Evolutionary conservation across 129 eudicot genomes (phyloP), one percentile per base, ranked within the genome.

Genomic region (Rutidosis leptorrhynchoides): DNA sequence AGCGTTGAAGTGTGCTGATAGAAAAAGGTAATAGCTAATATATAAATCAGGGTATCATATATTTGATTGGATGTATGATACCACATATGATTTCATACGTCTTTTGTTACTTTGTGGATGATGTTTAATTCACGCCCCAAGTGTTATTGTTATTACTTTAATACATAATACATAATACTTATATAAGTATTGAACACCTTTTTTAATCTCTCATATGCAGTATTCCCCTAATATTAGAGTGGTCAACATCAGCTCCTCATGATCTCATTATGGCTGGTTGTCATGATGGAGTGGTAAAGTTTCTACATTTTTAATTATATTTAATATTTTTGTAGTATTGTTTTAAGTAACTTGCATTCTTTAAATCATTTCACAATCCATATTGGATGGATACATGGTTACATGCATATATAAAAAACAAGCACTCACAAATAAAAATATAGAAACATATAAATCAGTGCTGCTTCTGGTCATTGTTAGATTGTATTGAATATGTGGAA

Each of bases 241-340:
- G 99, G 99, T 94, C 99, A 28, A 55, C 87, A 63, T 82, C 96
- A 48, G 67, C 93, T 72, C 90, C 95, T 14, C 93, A 89, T 75
- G 97, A 94, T 89, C 85, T 82, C 75, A 80, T 94, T 77, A 71
- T 86, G 64, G 95, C 90, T 53, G 99, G 99, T 68, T 94, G 99
- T 84, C 96, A 94, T 69, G 99, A 94, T 71, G 99, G 99, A 89
- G 81, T 81, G 99, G 99, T 94, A 89, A 71, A 30, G 2, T 43
- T 70, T 58, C 58, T 28, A 49, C 46, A n/a, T 15, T 26, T 52
- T n/a, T n/a, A n/a, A 10, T 43, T 27, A 17, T 14, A 28, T 42
- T 63, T 29, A 49, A 23, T 12, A 26, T 17, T 20, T 68, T n/a
- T 70, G 29, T 19, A 16, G 7, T 15, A 27, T 40, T 65, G 26